Evolutionary conservation across 202 grass and related monocot species (phyloP).

Genomic region (Zizania palustris): DNA sequence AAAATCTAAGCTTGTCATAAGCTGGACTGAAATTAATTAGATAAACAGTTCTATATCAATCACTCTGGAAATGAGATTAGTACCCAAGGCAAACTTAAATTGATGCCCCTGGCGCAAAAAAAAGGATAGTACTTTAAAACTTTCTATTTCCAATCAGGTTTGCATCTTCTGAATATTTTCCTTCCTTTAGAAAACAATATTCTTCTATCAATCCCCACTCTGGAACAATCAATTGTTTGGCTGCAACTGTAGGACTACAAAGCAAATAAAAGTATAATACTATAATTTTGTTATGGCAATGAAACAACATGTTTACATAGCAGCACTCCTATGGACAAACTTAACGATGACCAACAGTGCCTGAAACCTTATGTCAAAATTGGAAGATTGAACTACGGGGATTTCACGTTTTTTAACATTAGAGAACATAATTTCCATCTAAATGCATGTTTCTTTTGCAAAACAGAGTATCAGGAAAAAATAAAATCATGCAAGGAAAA

Average conservation of each 20-base stretch:
- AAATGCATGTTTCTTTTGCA: slow-evolving; percentile 34
- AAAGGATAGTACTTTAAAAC: too few species aligned
- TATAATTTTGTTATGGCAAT: neutral
- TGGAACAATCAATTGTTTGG: neutral
- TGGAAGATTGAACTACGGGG: neutral
- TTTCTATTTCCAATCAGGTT: too few species aligned
- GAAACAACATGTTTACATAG: neutral
- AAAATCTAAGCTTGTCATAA: neutral
- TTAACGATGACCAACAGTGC: neutral
- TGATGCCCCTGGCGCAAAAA: neutral
- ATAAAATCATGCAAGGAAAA: slow-evolving; percentile 54
- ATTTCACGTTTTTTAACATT: neutral
- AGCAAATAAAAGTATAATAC: neutral
- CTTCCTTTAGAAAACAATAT: neutral
- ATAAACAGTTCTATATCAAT: neutral
- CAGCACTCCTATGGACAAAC: neutral
- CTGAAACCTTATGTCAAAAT: slow-evolving; percentile 6
- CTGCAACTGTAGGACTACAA: neutral
- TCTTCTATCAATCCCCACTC: neutral
- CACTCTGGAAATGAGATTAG: neutral
- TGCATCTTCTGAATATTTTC: too few species aligned
- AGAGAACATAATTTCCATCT: slow-evolving; percentile 27
- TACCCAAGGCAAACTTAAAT: neutral
- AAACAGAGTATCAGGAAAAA: slow-evolving; percentile 65
- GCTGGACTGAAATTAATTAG: neutral